Conservation (phyloP, 352 stramenopile genomes). For the Peronospora tabacina region DNA sequence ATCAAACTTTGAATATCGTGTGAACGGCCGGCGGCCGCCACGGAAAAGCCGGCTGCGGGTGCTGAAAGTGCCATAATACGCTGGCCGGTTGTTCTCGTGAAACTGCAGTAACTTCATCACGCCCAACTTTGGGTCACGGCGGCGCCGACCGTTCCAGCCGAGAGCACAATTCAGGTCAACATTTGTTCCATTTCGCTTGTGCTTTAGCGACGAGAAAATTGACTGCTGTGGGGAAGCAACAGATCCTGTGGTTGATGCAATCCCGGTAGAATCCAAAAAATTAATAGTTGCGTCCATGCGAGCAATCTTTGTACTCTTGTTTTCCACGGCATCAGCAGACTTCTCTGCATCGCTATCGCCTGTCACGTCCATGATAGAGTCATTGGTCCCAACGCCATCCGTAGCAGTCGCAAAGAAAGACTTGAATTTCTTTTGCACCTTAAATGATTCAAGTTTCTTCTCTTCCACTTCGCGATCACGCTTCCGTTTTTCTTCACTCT, state of each 20-base stretch:
- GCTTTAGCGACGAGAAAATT: constrained; percentile 27
- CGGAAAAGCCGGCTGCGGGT: constrained; percentile 44
- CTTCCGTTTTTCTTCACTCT: constrained; percentile 58
- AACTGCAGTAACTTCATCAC: constrained; percentile 86
- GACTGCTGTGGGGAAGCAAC: constrained; percentile 1
- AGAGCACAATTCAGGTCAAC: constrained; percentile 16
- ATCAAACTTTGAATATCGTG: constrained; percentile 55
- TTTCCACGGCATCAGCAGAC: constrained; percentile 4
- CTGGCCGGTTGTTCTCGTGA: constrained; percentile 73
- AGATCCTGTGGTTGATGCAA: background rate
- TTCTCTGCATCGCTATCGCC: constrained; percentile 7
- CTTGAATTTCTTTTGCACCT: constrained; percentile 56
- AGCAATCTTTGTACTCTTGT: constrained; percentile 30
- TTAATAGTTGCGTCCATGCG: constrained; percentile 44
- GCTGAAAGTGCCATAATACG: constrained; percentile 76
- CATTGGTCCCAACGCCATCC: constrained; percentile 6
- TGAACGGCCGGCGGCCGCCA: constrained; percentile 56
- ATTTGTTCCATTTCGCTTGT: constrained; percentile 15
- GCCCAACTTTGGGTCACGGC: constrained; percentile 50
- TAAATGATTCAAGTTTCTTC: constrained; percentile 27
- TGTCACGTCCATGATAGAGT: constrained; percentile 21
- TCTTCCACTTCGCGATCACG: constrained; percentile 42
- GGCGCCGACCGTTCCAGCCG: constrained; percentile 44
- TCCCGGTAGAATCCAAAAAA: constrained; percentile 16
- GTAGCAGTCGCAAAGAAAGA: constrained; percentile 40